Percentiles rank a stretch among this genome's conserved stretches.
phyloP scores from a whole-genome alignment of 768 basidiomycete species.

The Phylloporus sp. region DNA sequence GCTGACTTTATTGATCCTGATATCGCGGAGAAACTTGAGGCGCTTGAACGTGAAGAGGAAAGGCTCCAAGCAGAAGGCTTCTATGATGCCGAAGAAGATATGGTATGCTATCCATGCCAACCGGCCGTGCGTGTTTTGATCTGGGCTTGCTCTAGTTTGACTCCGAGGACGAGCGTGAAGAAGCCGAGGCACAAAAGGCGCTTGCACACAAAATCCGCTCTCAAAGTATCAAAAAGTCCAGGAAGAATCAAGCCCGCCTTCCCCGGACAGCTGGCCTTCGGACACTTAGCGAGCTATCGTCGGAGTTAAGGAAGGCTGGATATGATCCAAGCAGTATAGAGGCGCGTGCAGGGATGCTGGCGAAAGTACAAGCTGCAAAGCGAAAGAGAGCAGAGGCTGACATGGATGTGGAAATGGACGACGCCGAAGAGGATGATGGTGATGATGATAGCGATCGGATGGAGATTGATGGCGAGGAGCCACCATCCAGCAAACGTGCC shows the following conservation, averaged over 20 bases:
- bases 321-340: conserved; percentile 84
- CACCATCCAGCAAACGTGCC: conserved; percentile 52
- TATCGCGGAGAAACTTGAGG: conserved; percentile 94
- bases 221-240: conserved; percentile 78
- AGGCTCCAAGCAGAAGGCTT: conserved; percentile 91
- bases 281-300: conserved; percentile 69
- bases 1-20: conserved; percentile 99
- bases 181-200: conserved; percentile 52
- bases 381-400: conserved; percentile 54
- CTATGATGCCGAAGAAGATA: conserved; percentile 87
- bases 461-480: conserved; percentile 51
- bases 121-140: background rate
- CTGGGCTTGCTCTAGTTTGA: conserved; percentile 34
- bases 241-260: conserved; percentile 77
- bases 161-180: conserved; percentile 79
- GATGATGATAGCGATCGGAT: conserved; percentile 47
- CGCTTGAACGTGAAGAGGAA: conserved; percentile 95
- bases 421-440: conserved; percentile 32
- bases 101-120: conserved; percentile 44
- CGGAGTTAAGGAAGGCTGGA: conserved; percentile 81
- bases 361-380: conserved; percentile 67
- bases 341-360: conserved; percentile 82
- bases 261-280: conserved; percentile 71
- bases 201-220: conserved; percentile 67
- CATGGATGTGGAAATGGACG: conserved; percentile 58